Evolutionary conservation across 805 yeast species (phyloP), one percentile per base, ranked within the genome.

Genomic region (Cyberlindnera euphorbiae): DNA sequence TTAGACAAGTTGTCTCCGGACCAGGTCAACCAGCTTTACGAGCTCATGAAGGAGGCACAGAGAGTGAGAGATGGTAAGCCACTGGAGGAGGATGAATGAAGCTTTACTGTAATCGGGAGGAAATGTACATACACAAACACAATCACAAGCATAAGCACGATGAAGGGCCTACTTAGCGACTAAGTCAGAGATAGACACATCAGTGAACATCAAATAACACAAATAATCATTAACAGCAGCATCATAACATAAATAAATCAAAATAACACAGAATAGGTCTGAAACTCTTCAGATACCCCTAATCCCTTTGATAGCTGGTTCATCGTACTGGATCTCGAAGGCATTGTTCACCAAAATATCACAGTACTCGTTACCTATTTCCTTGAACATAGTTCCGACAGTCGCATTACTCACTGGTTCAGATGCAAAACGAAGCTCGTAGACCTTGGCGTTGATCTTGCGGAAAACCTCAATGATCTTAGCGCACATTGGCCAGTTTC

Each of bases 1-100:
- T 65, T 93, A 44, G 84, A 80, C 33, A 85, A 84, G 57, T 76
- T 93, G 89, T 77, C 83, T 17, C 90, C 93, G 7, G 96, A 93
- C 48, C 97, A 93, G 63, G 55, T 52, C 69, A 88, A 35, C 77
- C 98, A 90, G 62, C 64, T 76, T 28, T 82, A 83, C 50, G 90
- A 83, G 56, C 62, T 84, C 50, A 82, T 84, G 90, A 74, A 78
- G 54, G 90, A 82, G 52, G 75, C 89, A 1, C 51, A 49, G 28
- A 40, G 52, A 15, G 45, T 30, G 21, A 45, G 45, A 19, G 38
- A 38, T 6, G 58, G 52, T 14, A 28, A 32, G 26, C 26, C 32
- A 4, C 14, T 26, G 21, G 35, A 31, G 9, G 39, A 36, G 8
- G 35, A 36, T 6, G 33, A 23, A 17, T 19, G 22, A 19, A 19